A percentile compares a stretch with the other conserved stretches of the same genome.
phyloP scores from a whole-genome alignment of 176 grass and related monocot genomes.

The Oryza rufipogon region DNA sequence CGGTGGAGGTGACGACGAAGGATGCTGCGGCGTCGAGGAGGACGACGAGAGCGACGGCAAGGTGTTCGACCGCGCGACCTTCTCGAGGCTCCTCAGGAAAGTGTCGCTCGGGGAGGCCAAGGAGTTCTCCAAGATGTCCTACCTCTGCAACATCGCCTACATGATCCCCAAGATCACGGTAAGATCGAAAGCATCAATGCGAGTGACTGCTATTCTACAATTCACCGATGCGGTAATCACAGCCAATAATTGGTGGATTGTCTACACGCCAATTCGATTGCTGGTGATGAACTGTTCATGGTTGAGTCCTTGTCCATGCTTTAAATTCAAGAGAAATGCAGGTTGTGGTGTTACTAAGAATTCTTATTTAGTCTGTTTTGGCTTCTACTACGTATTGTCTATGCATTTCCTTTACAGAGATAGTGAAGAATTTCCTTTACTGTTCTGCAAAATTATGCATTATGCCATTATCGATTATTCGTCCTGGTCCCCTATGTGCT shows the following conservation, averaged over 20 bases:
- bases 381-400: neutral
- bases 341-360: slow-evolving; percentile 19
- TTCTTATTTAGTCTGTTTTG: slow-evolving; percentile 29
- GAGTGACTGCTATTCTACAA: neutral
- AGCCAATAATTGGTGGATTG: neutral
- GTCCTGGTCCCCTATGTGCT: neutral
- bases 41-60: slow-evolving; percentile 32
- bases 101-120: slow-evolving; percentile 59
- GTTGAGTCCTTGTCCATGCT: neutral
- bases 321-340: slow-evolving; percentile 22
- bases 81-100: slow-evolving; percentile 74
- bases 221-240: neutral
- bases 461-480: neutral
- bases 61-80: slow-evolving; percentile 72
- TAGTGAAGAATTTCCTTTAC: slow-evolving; percentile 12
- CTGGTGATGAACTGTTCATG: neutral
- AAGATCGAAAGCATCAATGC: slow-evolving; percentile 21
- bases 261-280: neutral
- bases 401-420: neutral
- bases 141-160: slow-evolving; percentile 84
- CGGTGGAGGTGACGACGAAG: slow-evolving; percentile 41
- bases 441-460: neutral
- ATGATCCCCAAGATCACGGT: slow-evolving; percentile 76
- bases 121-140: slow-evolving; percentile 76
- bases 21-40: slow-evolving; percentile 26